phyloP scores from a whole-genome alignment of 192 early-diverging fungal species.

The Paraglomus occultum region DNA sequence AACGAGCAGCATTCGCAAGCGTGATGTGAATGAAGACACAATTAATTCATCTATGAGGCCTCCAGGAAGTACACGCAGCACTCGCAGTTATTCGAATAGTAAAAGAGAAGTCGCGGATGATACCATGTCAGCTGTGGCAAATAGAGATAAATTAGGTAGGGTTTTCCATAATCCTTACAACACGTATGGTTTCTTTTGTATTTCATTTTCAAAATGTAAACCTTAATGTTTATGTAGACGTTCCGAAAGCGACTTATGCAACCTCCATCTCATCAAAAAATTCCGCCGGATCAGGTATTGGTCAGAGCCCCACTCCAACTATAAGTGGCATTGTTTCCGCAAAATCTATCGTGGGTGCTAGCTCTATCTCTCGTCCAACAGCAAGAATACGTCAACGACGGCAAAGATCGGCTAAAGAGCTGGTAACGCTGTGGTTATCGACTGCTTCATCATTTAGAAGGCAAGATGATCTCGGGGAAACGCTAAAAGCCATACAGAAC shows the following conservation, averaged over 20 bases:
- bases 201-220: neutral
- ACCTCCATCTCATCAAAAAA: conserved; percentile 41
- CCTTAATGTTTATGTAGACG: conserved; percentile 17
- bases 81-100: conserved; percentile 30
- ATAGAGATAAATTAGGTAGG: too few relatives aligned
- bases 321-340: conserved; percentile 27
- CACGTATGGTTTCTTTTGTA: neutral
- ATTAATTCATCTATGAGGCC: neutral
- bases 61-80: conserved; percentile 33
- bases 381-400: conserved; percentile 39
- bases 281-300: conserved; percentile 27
- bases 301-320: conserved; percentile 43
- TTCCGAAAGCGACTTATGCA: conserved; percentile 41
- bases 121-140: too few relatives aligned
- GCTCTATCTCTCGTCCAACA: conserved; percentile 31
- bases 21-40: conserved; percentile 24
- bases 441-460: conserved; percentile 50
- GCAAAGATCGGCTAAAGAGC: conserved; percentile 42
- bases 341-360: conserved; percentile 39
- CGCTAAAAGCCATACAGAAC: conserved; percentile 52
- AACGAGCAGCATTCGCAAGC: conserved; percentile 28
- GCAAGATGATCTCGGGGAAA: conserved; percentile 51
- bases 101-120: too few relatives aligned
- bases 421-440: conserved; percentile 55
- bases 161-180: too few relatives aligned